These are phyloP conservation scores for Fusarium hainanense DNA, from an alignment of 2,329 filamentous ascomycete genomes.

Conservation along the genomic window DNA sequence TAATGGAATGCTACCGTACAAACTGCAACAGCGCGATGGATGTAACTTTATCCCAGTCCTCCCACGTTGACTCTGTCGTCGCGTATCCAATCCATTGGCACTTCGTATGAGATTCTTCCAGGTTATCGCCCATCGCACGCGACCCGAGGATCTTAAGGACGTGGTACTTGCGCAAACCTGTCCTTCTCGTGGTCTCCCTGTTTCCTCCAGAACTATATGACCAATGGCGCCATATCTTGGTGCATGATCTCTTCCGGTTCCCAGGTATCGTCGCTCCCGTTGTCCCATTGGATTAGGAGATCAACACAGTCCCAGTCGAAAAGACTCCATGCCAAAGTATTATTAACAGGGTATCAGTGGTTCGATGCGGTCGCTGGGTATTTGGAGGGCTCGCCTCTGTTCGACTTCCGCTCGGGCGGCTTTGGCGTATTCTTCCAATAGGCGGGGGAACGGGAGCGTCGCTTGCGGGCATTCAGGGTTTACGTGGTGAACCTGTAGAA, in stretches of 20 bases:
- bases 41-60: background rate
- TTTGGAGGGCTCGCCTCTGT: background rate
- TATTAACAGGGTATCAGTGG: background rate
- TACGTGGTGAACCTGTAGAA: background rate
- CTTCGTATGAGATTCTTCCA: background rate
- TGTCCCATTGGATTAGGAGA: background rate
- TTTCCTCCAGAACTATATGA: slow-evolving; percentile 4
- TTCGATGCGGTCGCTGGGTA: background rate
- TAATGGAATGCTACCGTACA: background rate
- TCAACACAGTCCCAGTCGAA: background rate
- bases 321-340: background rate
- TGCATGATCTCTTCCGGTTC: slow-evolving; percentile 6
- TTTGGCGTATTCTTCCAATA: background rate
- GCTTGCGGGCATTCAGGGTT: background rate
- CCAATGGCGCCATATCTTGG: background rate
- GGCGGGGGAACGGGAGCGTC: background rate
- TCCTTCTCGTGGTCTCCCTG: background rate
- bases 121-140: background rate
- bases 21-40: background rate
- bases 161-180: background rate
- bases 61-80: background rate
- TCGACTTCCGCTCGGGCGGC: background rate
- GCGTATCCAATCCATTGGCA: background rate
- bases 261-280: background rate
- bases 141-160: background rate